A percentile compares a stretch with the other conserved stretches of the same genome.
Evolutionary conservation across 1,284 basidiomycete species (phyloP).

Genomic region (Laetiporus sulphureus): DNA sequence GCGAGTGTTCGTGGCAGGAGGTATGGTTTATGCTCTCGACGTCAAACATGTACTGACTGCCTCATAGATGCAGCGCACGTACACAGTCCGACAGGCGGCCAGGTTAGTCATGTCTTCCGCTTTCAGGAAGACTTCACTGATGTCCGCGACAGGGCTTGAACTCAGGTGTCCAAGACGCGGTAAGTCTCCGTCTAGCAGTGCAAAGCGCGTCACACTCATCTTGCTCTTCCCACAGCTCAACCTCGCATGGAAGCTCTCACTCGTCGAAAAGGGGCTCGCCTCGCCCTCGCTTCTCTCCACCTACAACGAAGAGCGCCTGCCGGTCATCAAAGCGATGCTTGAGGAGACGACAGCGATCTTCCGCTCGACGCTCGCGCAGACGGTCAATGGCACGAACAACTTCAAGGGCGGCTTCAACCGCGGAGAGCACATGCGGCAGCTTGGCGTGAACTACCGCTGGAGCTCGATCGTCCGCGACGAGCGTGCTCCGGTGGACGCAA

Average conservation of each 20-base stretch:
- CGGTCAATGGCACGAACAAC: too few relatives aligned
- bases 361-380: neutral
- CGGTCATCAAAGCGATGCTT: constrained; percentile 23
- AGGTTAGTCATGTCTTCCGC: constrained; percentile 20
- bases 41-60: neutral
- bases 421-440: constrained; percentile 26
- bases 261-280: constrained; percentile 22
- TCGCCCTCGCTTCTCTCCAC: constrained; percentile 16
- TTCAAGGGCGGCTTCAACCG: neutral
- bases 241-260: constrained; percentile 27
- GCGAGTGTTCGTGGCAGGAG: constrained; percentile 29
- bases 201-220: neutral
- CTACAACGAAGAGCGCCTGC: constrained; percentile 23
- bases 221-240: constrained; percentile 10
- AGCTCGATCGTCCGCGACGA: constrained; percentile 39
- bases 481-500: constrained; percentile 10
- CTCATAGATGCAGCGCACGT: constrained; percentile 18
- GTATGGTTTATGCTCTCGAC: neutral
- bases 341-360: constrained; percentile 9
- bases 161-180: constrained; percentile 1
- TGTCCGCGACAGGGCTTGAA: constrained; percentile 6
- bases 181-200: neutral
- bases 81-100: constrained; percentile 21
- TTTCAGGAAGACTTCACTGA: neutral
- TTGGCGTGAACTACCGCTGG: constrained; percentile 41